These are phyloP conservation scores for Talaromyces sp. DNA, from an alignment of 2,329 filamentous ascomycete genomes.

Conservation along the genomic window DNA sequence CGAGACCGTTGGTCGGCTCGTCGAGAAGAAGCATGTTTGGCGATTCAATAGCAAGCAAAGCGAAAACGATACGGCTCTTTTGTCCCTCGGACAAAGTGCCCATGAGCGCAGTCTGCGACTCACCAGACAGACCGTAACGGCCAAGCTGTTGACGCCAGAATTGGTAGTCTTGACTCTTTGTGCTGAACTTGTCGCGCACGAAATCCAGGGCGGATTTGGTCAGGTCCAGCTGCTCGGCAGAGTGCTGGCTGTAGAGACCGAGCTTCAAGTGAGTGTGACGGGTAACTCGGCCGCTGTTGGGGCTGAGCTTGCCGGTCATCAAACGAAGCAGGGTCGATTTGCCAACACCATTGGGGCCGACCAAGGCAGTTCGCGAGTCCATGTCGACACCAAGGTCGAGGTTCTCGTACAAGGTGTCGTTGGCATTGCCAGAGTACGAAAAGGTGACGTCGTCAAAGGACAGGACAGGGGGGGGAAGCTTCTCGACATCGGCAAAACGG, in stretches of 20 bases:
- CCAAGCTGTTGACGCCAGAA: conserved; percentile 99
- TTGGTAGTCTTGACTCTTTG: conserved; percentile 94
- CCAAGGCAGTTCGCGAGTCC: conserved; percentile 95
- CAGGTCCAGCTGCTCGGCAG: conserved; percentile 93
- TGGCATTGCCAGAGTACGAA: conserved; percentile 84
- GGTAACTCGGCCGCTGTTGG: conserved; percentile 74
- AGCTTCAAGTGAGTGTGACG: conserved; percentile 98
- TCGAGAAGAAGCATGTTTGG: conserved; percentile 98
- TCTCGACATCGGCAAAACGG: conserved; percentile 97
- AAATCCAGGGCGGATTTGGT: conserved; percentile 98
- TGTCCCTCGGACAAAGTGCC: conserved; percentile 96
- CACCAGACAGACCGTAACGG: conserved; percentile 86
- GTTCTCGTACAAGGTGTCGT: conserved; percentile 93
- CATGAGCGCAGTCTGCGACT: conserved; percentile 94
- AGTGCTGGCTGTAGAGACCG: conserved; percentile 97
- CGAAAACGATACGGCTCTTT: conserved; percentile 97
- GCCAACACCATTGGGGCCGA: conserved; percentile 97
- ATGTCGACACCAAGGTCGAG: conserved; percentile 99
- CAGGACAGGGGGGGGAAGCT: conserved; percentile 94
- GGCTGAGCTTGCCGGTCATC: conserved; percentile 92
- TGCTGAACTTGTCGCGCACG: conserved; percentile 87
- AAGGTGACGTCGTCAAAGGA: conserved; percentile 97
- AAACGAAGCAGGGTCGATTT: conserved; percentile 94
- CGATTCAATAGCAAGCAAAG: conserved; percentile 85
- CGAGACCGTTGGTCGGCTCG: conserved; percentile 98